Evolutionary conservation across 768 basidiomycete species (phyloP).

Genomic region (Suillus alpinus): DNA sequence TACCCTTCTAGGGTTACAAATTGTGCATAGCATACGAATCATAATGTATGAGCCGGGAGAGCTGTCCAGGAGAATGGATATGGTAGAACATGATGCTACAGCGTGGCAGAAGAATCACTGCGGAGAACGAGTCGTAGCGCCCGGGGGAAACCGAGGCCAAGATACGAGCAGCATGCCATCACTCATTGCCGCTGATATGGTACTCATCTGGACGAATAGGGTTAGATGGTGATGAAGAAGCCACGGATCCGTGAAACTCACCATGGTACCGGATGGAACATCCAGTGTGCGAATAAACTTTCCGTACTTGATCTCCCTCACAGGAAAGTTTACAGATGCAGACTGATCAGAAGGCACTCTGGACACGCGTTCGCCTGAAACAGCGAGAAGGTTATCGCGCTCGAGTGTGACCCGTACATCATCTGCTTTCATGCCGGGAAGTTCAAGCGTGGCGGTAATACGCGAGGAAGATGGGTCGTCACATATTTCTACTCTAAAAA

Average conservation of each 20-base stretch:
- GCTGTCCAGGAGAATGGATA: background rate
- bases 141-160: conserved; percentile 33
- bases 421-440: conserved; percentile 37
- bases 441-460: conserved; percentile 36
- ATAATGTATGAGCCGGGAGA: conserved; percentile 1
- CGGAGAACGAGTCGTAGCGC: conserved; percentile 12
- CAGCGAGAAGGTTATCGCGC: conserved; percentile 24
- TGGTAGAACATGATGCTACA: conserved; percentile 5
- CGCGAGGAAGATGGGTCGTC: conserved; percentile 33
- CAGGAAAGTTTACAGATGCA: conserved; percentile 21
- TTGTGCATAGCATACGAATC: conserved; percentile 8
- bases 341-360: conserved; percentile 17
- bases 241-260: conserved; percentile 13
- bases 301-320: conserved; percentile 41
- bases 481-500: conserved; percentile 36
- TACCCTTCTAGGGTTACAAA: background rate
- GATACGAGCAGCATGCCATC: conserved; percentile 39
- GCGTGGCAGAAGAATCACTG: conserved; percentile 1
- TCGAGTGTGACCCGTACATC: conserved; percentile 35
- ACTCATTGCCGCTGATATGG: conserved; percentile 36
- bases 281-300: conserved; percentile 34
- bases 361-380: conserved; percentile 33
- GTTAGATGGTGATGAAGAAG: conserved; percentile 1
- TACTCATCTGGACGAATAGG: conserved; percentile 26
- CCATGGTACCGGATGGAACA: conserved; percentile 38